These are phyloP conservation scores for Cyamopsis tetragonoloba DNA, from an alignment of 306 rosid genomes.

Conservation along the genomic window DNA sequence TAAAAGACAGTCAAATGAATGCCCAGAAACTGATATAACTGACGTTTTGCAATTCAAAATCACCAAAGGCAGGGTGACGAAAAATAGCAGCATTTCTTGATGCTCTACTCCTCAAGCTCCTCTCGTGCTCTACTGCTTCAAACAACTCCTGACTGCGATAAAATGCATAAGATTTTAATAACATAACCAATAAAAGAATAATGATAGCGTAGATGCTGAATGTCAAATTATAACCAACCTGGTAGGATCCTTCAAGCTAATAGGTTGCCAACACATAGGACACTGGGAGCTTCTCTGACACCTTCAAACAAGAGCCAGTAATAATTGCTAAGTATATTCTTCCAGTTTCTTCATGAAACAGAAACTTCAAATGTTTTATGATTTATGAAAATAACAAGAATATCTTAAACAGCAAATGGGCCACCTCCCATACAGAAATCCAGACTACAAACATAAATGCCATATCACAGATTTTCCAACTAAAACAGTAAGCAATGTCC, in stretches of 20 bases:
- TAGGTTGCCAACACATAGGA: constrained; percentile 94
- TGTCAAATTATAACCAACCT: constrained; percentile 48
- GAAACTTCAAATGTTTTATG: background rate
- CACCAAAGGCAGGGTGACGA: constrained; percentile 64
- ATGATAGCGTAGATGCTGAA: background rate
- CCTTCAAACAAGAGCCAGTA: constrained; percentile 42
- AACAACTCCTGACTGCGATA: constrained; percentile 82
- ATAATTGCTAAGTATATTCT: background rate
- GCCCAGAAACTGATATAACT: constrained; percentile 23
- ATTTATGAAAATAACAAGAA: background rate
- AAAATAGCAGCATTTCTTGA: constrained; percentile 62
- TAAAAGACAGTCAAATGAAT: constrained; percentile 16
- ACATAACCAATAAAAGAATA: constrained; percentile 1
- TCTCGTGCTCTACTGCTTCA: constrained; percentile 77
- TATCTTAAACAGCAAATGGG: background rate
- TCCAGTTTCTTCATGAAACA: background rate
- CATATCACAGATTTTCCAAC: background rate
- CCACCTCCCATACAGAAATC: background rate
- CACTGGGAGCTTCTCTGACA: constrained; percentile 95
- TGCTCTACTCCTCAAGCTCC: constrained; percentile 48
- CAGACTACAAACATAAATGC: background rate
- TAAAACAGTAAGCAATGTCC: background rate
- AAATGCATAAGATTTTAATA: constrained; percentile 19
- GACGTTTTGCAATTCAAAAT: constrained; percentile 67
- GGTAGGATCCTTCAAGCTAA: constrained; percentile 74